These are phyloP conservation scores for Salix viminalis DNA, from an alignment of 345 rosid species.

Conservation along the genomic window DNA sequence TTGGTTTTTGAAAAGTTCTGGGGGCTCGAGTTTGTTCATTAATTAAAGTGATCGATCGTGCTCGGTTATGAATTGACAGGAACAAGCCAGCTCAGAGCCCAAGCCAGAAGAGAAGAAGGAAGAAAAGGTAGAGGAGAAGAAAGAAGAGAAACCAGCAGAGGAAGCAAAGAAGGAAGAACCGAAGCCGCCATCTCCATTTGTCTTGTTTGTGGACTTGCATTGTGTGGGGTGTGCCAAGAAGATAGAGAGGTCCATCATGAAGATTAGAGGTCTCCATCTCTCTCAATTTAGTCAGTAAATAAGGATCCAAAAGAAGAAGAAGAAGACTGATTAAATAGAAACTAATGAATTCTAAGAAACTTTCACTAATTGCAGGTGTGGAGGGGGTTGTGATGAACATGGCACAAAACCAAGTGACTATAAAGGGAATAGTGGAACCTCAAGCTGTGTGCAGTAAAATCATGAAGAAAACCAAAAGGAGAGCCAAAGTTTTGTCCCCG, in stretches of 20 bases:
- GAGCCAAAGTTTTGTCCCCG: slow-evolving; percentile 73
- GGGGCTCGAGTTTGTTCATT: not conserved
- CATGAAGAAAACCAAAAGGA: slow-evolving; percentile 72
- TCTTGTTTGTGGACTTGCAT: slow-evolving; percentile 77
- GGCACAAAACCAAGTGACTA: slow-evolving; percentile 67
- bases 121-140: slow-evolving; percentile 23
- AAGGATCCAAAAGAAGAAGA: not conserved
- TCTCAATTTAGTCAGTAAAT: not conserved
- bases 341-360: not conserved
- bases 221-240: slow-evolving; percentile 93
- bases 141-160: slow-evolving; percentile 22
- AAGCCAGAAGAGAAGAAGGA: slow-evolving; percentile 31
- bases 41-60: not conserved
- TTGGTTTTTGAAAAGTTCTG: not conserved
- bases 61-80: slow-evolving; percentile 15
- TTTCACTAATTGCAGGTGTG: slow-evolving; percentile 48
- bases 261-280: slow-evolving; percentile 56
- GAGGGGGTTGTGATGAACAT: slow-evolving; percentile 68
- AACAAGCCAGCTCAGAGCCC: slow-evolving; percentile 34
- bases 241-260: slow-evolving; percentile 71
- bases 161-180: slow-evolving; percentile 35
- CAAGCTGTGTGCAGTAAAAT: slow-evolving; percentile 70
- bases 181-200: slow-evolving; percentile 58
- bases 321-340: not conserved
- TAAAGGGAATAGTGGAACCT: slow-evolving; percentile 80